A percentile compares a stretch with the other conserved stretches of the same genome.
phyloP scores from a whole-genome alignment of 2,329 filamentous ascomycete genomes.

The Aspergillus neotritici region DNA sequence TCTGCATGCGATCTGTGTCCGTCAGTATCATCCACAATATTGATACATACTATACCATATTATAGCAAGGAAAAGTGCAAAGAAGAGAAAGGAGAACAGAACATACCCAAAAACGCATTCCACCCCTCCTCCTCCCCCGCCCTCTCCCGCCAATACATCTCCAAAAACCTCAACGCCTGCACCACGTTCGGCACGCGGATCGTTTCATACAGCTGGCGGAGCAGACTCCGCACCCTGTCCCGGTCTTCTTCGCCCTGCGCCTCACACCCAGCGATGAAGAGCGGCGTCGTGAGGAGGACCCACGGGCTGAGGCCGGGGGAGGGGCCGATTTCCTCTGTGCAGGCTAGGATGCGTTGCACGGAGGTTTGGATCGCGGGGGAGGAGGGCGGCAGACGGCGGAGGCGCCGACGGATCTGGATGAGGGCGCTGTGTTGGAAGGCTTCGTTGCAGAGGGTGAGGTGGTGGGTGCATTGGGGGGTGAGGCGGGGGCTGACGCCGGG shows the following conservation, averaged over 20 bases:
- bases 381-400: slow-evolving; percentile 28
- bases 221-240: slow-evolving; percentile 26
- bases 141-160: slow-evolving; percentile 34
- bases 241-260: slow-evolving; percentile 35
- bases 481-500: slow-evolving; percentile 31
- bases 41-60: no score
- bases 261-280: slow-evolving; percentile 42
- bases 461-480: slow-evolving; percentile 26
- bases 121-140: slow-evolving; percentile 33
- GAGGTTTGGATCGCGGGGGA: slow-evolving; percentile 31
- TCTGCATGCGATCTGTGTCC: no score
- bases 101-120: slow-evolving; percentile 36
- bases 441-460: slow-evolving; percentile 39
- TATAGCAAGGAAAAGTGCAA: no score
- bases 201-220: slow-evolving; percentile 33
- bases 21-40: no score
- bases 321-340: slow-evolving; percentile 34
- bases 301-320: slow-evolving; percentile 37
- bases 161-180: slow-evolving; percentile 37
- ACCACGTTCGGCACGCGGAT: slow-evolving; percentile 40
- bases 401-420: slow-evolving; percentile 38
- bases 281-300: slow-evolving; percentile 40
- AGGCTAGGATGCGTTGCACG: slow-evolving; percentile 37
- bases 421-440: slow-evolving; percentile 41
- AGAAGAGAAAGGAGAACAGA: background rate